Evolutionary conservation across 2,329 filamentous ascomycete genomes (phyloP).

Genomic region (Pestalotiopsis sp.): DNA sequence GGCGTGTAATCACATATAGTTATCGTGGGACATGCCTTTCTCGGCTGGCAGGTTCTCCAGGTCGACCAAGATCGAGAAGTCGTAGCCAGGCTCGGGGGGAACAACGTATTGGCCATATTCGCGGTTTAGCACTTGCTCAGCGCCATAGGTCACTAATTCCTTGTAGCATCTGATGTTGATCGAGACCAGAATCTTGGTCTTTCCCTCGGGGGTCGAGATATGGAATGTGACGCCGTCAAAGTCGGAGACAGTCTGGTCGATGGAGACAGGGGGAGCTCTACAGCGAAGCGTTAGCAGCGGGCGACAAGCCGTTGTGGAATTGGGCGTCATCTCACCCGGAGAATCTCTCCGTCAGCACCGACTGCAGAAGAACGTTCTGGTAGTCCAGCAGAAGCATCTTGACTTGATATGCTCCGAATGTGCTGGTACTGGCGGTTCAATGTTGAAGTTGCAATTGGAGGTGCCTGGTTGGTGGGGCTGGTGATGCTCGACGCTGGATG

Average conservation of each 20-base stretch:
- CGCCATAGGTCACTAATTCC: conserved; percentile 91
- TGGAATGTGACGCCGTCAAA: conserved; percentile 99
- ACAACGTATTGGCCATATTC: conserved; percentile 96
- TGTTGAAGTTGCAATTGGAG: conserved; percentile 15
- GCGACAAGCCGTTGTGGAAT: conserved; percentile 11
- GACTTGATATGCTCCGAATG: conserved; percentile 20
- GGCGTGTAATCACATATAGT: not conserved
- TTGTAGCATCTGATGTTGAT: conserved; percentile 93
- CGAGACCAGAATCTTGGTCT: conserved; percentile 92
- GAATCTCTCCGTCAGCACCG: conserved; percentile 92
- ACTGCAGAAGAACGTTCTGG: conserved; percentile 97
- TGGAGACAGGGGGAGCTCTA: conserved; percentile 82
- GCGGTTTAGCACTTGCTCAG: conserved; percentile 85
- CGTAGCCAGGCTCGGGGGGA: conserved; percentile 84
- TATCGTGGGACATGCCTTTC: conserved; percentile 58
- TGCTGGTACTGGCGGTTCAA: conserved; percentile 2
- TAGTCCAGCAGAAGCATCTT: conserved; percentile 95
- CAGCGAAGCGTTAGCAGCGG: conserved; percentile 19
- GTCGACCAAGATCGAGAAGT: conserved; percentile 93
- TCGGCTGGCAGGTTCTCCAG: conserved; percentile 82
- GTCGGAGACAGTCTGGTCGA: conserved; percentile 98
- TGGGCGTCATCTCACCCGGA: conserved; percentile 65
- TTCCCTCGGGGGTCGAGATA: conserved; percentile 92
- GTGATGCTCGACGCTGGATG: conserved; percentile 10
- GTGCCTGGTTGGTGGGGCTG: conserved; percentile 19